Evolutionary conservation across 1,139 yeast genomes (phyloP).

Genomic region (Hyphopichia wangnamkhiaoensis): DNA sequence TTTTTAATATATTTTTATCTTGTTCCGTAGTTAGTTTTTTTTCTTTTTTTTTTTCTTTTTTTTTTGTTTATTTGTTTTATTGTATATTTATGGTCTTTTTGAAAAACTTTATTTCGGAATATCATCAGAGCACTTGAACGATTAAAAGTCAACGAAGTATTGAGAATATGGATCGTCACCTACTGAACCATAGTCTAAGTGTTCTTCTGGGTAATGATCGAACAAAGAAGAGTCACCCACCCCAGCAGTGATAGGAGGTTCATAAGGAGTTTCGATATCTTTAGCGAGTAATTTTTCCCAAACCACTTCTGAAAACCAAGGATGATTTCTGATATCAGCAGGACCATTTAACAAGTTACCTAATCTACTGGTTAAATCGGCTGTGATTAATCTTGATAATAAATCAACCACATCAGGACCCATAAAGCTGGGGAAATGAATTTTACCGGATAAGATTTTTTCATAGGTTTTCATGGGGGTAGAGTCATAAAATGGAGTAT

Average conservation of each 20-base stretch:
- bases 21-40: no score
- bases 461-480: constrained; percentile 66
- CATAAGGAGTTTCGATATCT: constrained; percentile 64
- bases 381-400: constrained; percentile 50
- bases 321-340: constrained; percentile 56
- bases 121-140: no score
- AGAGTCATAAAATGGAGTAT: constrained; percentile 61
- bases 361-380: constrained; percentile 56
- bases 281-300: constrained; percentile 60
- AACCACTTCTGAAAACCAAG: constrained; percentile 61
- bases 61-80: no score
- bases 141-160: constrained; percentile 51
- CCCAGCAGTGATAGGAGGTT: constrained; percentile 63
- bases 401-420: constrained; percentile 55
- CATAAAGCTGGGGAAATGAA: constrained; percentile 51
- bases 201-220: constrained; percentile 60
- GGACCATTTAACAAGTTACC: constrained; percentile 62
- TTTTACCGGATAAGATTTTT: constrained; percentile 54
- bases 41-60: constrained; percentile 3
- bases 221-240: constrained; percentile 66
- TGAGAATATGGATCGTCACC: constrained; percentile 54
- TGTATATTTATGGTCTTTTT: no score
- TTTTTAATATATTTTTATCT: no score
- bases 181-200: constrained; percentile 52
- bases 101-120: no score